phyloP scores from a whole-genome alignment of 257 asterid species.

The Solanum etuberosum region DNA sequence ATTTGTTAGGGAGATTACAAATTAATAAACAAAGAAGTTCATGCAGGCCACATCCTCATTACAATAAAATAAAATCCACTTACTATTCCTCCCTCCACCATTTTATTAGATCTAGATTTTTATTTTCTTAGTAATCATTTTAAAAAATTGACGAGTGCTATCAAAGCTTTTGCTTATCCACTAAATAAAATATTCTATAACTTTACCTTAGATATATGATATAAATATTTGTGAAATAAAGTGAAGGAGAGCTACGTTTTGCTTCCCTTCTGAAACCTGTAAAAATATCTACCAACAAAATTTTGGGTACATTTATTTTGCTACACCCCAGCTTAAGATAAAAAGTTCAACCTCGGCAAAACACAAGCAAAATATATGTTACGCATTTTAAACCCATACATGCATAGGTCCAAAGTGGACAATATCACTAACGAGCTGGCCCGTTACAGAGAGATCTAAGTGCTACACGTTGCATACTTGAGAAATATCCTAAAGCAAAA shows the following conservation, averaged over 20 bases:
- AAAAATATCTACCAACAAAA: neutral
- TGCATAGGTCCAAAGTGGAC: neutral
- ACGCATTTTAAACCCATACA: too few relatives aligned
- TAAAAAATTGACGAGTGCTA: neutral
- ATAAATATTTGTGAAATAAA: neutral
- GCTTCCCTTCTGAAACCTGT: neutral
- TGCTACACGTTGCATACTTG: neutral
- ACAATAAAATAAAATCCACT: neutral
- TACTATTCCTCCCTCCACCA: neutral
- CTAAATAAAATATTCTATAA: neutral
- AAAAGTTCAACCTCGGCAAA: too few relatives aligned
- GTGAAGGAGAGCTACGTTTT: neutral
- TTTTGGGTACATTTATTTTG: neutral
- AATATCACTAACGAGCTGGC: neutral
- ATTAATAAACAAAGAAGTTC: neutral
- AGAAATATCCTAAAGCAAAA: neutral
- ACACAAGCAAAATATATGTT: fast-evolving
- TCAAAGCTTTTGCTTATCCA: neutral
- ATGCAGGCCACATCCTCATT: neutral
- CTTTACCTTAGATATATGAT: neutral
- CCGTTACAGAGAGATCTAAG: neutral
- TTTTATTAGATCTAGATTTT: neutral
- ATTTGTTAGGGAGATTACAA: neutral
- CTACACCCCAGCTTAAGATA: too few relatives aligned
- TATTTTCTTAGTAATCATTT: neutral